Conservation (phyloP, 108 stramenopile genomes). For the Chaetoceros tenuissimus region DNA sequence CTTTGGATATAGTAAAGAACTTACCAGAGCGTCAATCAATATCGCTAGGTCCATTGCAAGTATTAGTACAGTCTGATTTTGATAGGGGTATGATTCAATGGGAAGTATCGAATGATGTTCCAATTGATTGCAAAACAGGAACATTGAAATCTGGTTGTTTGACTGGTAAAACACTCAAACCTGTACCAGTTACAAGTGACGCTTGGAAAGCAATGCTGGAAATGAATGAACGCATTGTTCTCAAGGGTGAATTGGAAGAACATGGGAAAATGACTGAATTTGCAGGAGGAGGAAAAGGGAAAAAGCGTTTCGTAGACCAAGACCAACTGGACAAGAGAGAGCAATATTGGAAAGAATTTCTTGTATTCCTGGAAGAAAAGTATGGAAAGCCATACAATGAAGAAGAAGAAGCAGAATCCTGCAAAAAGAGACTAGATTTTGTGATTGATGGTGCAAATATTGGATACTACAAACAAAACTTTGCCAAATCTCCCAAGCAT, state of each 20-base stretch:
- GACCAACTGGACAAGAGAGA: constrained; percentile 18
- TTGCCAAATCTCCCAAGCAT: constrained; percentile 66
- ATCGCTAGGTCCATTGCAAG: not conserved
- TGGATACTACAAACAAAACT: constrained; percentile 91
- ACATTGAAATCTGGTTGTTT: constrained; percentile 34
- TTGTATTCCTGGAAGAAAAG: constrained; percentile 15
- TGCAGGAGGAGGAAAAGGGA: constrained; percentile 84
- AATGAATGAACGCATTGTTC: constrained; percentile 76
- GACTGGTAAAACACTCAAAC: constrained; percentile 34
- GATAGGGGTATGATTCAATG: constrained; percentile 9
- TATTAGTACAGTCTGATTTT: not conserved
- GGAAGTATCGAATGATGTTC: constrained; percentile 30
- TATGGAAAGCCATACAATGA: not conserved
- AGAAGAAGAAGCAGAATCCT: not conserved
- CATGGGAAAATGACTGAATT: constrained; percentile 33
- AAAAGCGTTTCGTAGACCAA: constrained; percentile 31
- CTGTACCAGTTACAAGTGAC: constrained; percentile 37
- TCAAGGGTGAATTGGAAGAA: constrained; percentile 46
- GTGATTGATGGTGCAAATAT: constrained; percentile 99
- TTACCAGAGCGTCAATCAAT: not conserved
- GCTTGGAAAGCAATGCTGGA: constrained; percentile 56
- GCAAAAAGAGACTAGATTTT: constrained; percentile 24
- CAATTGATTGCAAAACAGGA: constrained; percentile 51
- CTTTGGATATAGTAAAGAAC: not conserved
- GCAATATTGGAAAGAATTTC: constrained; percentile 27